Percentiles rank a stretch among this genome's conserved stretches.
phyloP scores from a whole-genome alignment of 352 stramenopile genomes.

The Globisporangium nodosum region DNA sequence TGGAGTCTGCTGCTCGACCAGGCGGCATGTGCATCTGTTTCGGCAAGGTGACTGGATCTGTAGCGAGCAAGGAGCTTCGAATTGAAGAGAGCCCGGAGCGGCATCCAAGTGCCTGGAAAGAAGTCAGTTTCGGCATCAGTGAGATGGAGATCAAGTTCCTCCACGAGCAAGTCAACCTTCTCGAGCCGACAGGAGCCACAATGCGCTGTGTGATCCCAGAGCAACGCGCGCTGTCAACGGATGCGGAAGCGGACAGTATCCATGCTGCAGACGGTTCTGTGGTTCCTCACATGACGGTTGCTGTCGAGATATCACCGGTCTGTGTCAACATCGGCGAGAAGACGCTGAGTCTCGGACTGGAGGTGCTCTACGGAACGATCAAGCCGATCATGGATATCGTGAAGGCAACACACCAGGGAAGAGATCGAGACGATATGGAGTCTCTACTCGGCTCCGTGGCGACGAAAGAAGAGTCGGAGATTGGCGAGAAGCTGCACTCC shows the following conservation, averaged over 20 bases:
- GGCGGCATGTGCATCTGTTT: slow-evolving; percentile 12
- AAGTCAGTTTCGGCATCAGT: slow-evolving; percentile 7
- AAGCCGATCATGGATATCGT: slow-evolving; percentile 17
- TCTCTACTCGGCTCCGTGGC: slow-evolving; percentile 9
- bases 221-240: neutral
- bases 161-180: slow-evolving; percentile 11
- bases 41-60: slow-evolving; percentile 9
- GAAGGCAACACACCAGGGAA: slow-evolving; percentile 2
- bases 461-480: slow-evolving; percentile 4
- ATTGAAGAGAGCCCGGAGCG: neutral
- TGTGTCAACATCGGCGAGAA: slow-evolving; percentile 19
- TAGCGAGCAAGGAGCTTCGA: slow-evolving; percentile 1
- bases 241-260: no score
- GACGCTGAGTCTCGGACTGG: slow-evolving; percentile 11
- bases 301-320: slow-evolving; percentile 6
- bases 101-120: neutral
- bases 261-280: neutral
- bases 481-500: neutral
- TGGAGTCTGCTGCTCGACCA: neutral
- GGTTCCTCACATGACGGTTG: neutral
- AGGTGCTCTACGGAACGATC: slow-evolving; percentile 15
- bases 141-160: slow-evolving; percentile 15
- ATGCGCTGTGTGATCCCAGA: slow-evolving; percentile 7
- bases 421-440: slow-evolving; percentile 8
- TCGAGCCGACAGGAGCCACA: slow-evolving; percentile 9